Percentiles rank a stretch among this genome's conserved stretches.
Conservation (phyloP, 2,329 filamentous ascomycete genomes). For the Ophiocordyceps camponoti-leonardi region DNA sequence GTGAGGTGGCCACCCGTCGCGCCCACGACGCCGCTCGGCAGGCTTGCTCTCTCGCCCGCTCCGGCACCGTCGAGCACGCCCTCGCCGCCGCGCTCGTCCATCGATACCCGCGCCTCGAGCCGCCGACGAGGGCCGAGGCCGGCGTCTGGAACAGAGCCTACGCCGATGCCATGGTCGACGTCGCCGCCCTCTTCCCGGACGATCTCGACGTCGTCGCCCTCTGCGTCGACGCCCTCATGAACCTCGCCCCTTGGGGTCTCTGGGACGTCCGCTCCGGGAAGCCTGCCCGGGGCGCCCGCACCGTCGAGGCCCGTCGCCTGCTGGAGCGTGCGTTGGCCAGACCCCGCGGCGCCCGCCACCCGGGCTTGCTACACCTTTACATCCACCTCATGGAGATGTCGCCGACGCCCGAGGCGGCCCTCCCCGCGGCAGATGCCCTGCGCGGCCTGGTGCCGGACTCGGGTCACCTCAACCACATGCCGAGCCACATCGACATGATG, state of each 20-base stretch:
- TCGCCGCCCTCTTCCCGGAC: constrained; percentile 17
- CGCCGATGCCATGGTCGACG: constrained; percentile 21
- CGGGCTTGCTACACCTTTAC: constrained; percentile 58
- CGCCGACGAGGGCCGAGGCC: constrained; percentile 26
- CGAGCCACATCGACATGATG: constrained; percentile 57
- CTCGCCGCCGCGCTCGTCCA: constrained; percentile 44
- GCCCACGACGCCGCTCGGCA: constrained; percentile 13
- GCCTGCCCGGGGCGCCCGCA: constrained; percentile 14
- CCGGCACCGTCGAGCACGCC: constrained; percentile 32
- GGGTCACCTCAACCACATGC: constrained; percentile 62
- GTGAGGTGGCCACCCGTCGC: constrained; percentile 26
- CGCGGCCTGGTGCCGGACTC: constrained; percentile 50
- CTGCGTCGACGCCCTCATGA: constrained; percentile 28
- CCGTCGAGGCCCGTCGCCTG: constrained; percentile 14
- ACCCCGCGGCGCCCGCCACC: constrained; percentile 29
- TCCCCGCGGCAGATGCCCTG: constrained; percentile 42
- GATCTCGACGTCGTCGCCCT: constrained; percentile 21
- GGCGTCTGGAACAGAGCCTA: constrained; percentile 19
- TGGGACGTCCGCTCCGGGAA: constrained; percentile 21
- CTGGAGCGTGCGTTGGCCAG: constrained; percentile 30
- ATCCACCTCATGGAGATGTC: constrained; percentile 72
- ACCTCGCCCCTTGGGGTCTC: constrained; percentile 27
- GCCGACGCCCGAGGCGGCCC: constrained; percentile 40
- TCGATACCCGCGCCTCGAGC: constrained; percentile 37
- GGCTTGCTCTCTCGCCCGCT: constrained; percentile 4